Evolutionary conservation across 176 grass and related monocot genomes (phyloP).

Genomic region (Luzula sylvatica): DNA sequence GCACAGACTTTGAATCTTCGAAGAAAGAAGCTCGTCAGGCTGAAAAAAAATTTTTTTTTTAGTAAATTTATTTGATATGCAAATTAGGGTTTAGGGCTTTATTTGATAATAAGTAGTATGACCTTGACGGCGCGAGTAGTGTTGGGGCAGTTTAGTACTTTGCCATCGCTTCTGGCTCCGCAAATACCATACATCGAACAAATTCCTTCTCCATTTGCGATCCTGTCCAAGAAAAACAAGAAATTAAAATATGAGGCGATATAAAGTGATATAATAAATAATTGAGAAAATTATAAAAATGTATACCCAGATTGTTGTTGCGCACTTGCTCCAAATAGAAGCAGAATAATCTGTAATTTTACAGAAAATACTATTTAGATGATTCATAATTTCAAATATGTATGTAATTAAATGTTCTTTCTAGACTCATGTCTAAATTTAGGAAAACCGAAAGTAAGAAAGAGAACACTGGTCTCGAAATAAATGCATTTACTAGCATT

Average conservation of each 20-base stretch:
- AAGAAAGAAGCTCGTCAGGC: constrained; percentile 82
- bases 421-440: background rate
- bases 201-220: constrained; percentile 61
- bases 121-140: constrained; percentile 81
- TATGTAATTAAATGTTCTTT: constrained; percentile 9
- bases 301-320: constrained; percentile 33
- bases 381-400: constrained; percentile 3
- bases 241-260: constrained; percentile 9
- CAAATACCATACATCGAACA: constrained; percentile 96
- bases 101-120: constrained; percentile 17
- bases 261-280: constrained; percentile 15
- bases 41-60: constrained; percentile 39
- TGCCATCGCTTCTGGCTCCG: constrained; percentile 64
- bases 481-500: constrained; percentile 7
- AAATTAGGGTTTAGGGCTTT: background rate
- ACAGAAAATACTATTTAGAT: constrained; percentile 7
- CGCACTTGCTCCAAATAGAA: constrained; percentile 28
- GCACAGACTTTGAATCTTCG: constrained; percentile 89
- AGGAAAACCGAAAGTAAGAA: background rate
- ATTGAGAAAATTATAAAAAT: constrained; percentile 8
- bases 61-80: constrained; percentile 5
- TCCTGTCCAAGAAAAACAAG: constrained; percentile 29
- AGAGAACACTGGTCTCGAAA: too few species aligned
- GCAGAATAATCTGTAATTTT: constrained; percentile 38
- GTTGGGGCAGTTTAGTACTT: constrained; percentile 78